A percentile compares a stretch with the other conserved stretches of the same genome.
Evolutionary conservation across 352 stramenopile species (phyloP).

Genomic region (Globisporangium nunn): DNA sequence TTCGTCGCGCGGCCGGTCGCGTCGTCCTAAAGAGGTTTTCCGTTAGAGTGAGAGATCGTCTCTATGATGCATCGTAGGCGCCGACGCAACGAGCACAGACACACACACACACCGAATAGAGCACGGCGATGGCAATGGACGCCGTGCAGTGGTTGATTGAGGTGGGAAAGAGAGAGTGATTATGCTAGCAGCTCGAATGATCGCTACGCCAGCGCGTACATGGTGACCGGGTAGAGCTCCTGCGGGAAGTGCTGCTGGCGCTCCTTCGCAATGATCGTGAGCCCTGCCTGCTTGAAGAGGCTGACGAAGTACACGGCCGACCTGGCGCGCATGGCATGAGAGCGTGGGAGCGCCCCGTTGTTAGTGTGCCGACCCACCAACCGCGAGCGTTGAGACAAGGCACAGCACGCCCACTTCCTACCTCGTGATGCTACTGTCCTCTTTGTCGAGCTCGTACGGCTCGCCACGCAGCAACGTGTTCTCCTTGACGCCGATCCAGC

Average conservation of each 20-base stretch:
- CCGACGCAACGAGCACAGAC: not conserved
- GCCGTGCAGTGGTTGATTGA: slow-evolving; percentile 6
- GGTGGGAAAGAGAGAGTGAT: not conserved
- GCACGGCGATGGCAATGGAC: slow-evolving; percentile 19
- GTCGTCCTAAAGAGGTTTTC: not conserved
- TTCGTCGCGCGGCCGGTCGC: slow-evolving; percentile 47
- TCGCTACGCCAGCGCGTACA: slow-evolving; percentile 83
- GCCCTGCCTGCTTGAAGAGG: slow-evolving; percentile 88
- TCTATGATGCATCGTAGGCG: not conserved
- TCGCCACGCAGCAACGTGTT: slow-evolving; percentile 74
- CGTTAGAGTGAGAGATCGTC: too few species aligned
- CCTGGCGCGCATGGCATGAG: slow-evolving; percentile 7
- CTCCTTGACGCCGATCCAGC: slow-evolving; percentile 85
- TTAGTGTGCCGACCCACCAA: not conserved
- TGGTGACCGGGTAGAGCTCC: slow-evolving; percentile 94
- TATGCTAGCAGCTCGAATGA: not conserved
- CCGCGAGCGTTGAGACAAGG: not conserved
- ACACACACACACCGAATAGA: not conserved
- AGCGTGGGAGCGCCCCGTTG: too few species aligned
- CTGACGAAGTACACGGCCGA: slow-evolving; percentile 87
- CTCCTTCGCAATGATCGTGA: slow-evolving; percentile 77
- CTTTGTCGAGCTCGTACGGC: slow-evolving; percentile 89
- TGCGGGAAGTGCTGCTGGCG: slow-evolving; percentile 91
- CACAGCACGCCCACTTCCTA: slow-evolving; percentile 9
- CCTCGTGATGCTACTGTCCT: slow-evolving; percentile 92